Percentiles rank a stretch among this genome's conserved stretches.
These are phyloP conservation scores for Cucurbita pepo DNA, from an alignment of 306 rosid species.

Conservation along the genomic window DNA sequence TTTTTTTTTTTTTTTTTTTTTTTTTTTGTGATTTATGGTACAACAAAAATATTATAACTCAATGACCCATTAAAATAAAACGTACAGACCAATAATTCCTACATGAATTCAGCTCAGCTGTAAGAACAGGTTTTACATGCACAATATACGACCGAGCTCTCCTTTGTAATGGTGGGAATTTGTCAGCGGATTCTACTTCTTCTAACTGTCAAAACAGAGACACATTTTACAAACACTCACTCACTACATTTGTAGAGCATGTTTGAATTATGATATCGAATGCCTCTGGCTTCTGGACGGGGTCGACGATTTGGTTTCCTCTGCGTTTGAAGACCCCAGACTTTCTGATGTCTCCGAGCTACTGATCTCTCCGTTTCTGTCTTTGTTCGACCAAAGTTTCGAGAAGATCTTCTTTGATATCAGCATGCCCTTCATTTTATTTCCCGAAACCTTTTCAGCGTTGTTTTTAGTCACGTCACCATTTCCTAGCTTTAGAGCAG, in stretches of 20 bases:
- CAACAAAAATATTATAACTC: not conserved
- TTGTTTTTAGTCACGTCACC: conserved; percentile 16
- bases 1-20: no score
- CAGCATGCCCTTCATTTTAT: conserved; percentile 48
- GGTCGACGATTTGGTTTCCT: conserved; percentile 75
- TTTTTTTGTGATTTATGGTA: not conserved
- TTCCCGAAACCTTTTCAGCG: conserved; percentile 31
- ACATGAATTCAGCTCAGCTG: not conserved
- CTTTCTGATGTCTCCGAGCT: conserved; percentile 91
- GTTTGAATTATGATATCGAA: conserved; percentile 38
- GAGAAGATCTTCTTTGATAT: conserved; percentile 62
- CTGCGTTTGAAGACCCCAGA: conserved; percentile 60
- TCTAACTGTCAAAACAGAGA: not conserved
- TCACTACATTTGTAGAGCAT: not conserved
- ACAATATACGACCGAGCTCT: not conserved
- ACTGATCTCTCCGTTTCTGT: conserved; percentile 55
- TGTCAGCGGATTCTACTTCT: conserved; percentile 3
- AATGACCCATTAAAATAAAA: not conserved
- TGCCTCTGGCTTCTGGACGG: conserved; percentile 79
- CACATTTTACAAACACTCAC: not conserved
- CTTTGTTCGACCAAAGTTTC: conserved; percentile 80
- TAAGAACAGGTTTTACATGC: not conserved
- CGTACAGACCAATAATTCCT: not conserved
- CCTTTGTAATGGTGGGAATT: not conserved
- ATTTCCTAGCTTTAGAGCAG: conserved; percentile 11